Base-by-base conservation (phyloP, 2,329 filamentous ascomycete genomes). In the Sarocladiaceae sp. region DNA sequence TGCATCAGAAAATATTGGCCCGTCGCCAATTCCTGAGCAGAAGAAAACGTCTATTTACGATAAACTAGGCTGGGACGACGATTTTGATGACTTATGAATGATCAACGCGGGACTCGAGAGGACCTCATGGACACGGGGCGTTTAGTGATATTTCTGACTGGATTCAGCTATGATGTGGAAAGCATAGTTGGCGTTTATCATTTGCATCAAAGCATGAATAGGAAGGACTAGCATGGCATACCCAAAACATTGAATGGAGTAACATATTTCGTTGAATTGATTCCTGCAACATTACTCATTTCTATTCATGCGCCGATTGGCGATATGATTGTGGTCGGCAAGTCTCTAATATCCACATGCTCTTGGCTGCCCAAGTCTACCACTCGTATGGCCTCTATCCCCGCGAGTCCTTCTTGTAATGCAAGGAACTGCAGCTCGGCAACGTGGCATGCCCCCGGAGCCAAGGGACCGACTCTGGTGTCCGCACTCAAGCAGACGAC, bases 401-500 rank as follows among this genome's bases (percentile, higher is more conserved):
- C 77, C 26, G 89, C 75, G 28, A 89, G 77, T 1, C 88, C 89
- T 46, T 80, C 75, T 51, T 73, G 72, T n/a, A 50, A 50, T 3
- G 88, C 84, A 51, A 91, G 71, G 58, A 93, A 91, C 58, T 82
- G 80, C 58, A 93, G 66, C 64, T 89, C 86, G 1, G 82, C 83
- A 33, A 86, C 85, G 60, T 90, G 87, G 62, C 87, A 92, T 8
- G 87, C 83, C 2, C 82, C 82, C 0, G 88, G 82, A 23, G 83
- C 80, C 33, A 94, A 70, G 28, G 87, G 87, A 0, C 88, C 88
- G 26, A 92, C 79, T 28, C 87, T 76, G 22, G 86, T 80, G 65
- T 92, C 88, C 3, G 87, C 84, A 53, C 84, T 90, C 48, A 92
- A 71, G 60, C 86, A 90, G n/a, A 90, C 74, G 28, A 92, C 70